These are phyloP conservation scores for Cladobotryum mycophilum DNA, from an alignment of 2,329 filamentous ascomycete species.

Conservation along the genomic window DNA sequence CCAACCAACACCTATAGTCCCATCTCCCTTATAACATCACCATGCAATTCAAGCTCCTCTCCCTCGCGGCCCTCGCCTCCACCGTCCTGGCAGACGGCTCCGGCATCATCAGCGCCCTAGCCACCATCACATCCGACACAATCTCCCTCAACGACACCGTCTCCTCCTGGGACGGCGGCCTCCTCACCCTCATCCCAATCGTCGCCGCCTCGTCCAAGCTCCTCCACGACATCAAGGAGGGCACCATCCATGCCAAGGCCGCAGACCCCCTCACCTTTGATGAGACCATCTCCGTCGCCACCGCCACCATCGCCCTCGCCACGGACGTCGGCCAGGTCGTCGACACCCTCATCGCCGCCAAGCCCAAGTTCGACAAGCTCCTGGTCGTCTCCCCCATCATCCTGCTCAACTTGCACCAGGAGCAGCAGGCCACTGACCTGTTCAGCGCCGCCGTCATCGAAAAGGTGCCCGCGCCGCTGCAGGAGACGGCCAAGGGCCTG, in stretches of 20 bases:
- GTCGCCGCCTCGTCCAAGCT: conserved; percentile 32
- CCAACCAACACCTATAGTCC: conserved; percentile 2
- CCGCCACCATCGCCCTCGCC: conserved; percentile 29
- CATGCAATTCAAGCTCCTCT: conserved; percentile 17
- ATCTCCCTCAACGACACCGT: conserved; percentile 29
- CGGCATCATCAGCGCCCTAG: conserved; percentile 29
- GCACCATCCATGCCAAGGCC: conserved; percentile 29
- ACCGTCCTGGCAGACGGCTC: conserved; percentile 26
- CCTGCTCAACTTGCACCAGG: conserved; percentile 33
- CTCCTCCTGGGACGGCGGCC: conserved; percentile 30
- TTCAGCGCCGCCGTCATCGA: conserved; percentile 31
- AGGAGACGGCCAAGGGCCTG: conserved; percentile 27
- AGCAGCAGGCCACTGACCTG: conserved; percentile 34
- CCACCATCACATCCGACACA: conserved; percentile 28
- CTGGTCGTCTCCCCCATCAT: conserved; percentile 38
- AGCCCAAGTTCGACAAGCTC: conserved; percentile 39
- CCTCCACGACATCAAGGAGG: conserved; percentile 33
- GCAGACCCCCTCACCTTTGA: conserved; percentile 32
- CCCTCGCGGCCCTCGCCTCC: conserved; percentile 17
- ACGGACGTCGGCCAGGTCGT: conserved; percentile 33
- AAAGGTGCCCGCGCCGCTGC: conserved; percentile 33
- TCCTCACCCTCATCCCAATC: conserved; percentile 36
- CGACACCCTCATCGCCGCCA: conserved; percentile 30
- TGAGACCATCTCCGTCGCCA: conserved; percentile 34
- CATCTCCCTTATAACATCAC: background rate